Base-by-base conservation (phyloP, 2,329 filamentous ascomycete genomes). In the Venturia effusa region DNA sequence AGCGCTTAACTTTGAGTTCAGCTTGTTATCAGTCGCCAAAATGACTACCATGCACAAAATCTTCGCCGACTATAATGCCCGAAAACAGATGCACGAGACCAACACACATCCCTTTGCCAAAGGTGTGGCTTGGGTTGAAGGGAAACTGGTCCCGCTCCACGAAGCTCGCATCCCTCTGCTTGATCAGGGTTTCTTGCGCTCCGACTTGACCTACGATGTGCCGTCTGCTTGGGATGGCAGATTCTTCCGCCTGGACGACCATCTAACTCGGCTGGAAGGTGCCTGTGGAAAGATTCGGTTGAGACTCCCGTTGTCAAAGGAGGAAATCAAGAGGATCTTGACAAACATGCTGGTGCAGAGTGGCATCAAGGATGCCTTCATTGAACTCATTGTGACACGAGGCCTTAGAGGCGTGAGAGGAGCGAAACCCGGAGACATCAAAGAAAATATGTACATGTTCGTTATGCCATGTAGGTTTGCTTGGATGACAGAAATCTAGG, bases 151-250 rank as follows among this genome's bases (percentile, higher is more conserved):
- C 0, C 79, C 80, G 3, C 68, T 82, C 6, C 45, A 72, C n/a
- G 69, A 80, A 57, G 80, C 80, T 0, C 74, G 74, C n/a, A 80
- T 82, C 22, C 80, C 80, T 0, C 68, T 82, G 0, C 67, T 79
- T 0, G 80, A 83, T 66, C 76, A 83, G 69, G 80, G 80, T 22
- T 83, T 83, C 68, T 69, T 82, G 67, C 79, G 79, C 68, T 77
- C 79, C 69, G 80, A 82, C 57, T 68, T 82, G 1, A 82, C 80
- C 0, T 82, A 82, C 68, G 80, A 82, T 60, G 80, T 82, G 0
- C 78, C 79, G 0, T 70, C 79, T 0, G 78, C 81, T 32, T 82
- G 80, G 80, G 78, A 81, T 59, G 78, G 80, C 0, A 77, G 77
- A 1, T 80, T 80, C 68, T 82, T 82, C 71, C 79, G 80, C 0